These are phyloP conservation scores for Umbellularia californica DNA, from an alignment of 164 flowering plant species.

Conservation along the genomic window DNA sequence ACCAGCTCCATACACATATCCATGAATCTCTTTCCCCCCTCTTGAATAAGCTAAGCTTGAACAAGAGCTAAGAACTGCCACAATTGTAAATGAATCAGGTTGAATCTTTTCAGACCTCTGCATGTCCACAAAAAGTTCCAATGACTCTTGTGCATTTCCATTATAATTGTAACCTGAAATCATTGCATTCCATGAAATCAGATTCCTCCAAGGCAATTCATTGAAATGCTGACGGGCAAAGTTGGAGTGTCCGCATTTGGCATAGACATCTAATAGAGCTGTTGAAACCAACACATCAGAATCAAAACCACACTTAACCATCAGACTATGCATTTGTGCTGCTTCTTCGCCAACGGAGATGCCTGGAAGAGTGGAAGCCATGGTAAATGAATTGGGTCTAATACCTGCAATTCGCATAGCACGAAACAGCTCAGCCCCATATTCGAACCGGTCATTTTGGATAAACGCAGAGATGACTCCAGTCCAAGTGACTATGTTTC, in stretches of 20 bases:
- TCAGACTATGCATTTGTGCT: slow-evolving; percentile 11
- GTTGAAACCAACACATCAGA: slow-evolving; percentile 13
- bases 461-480: slow-evolving; percentile 5
- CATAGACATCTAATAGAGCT: slow-evolving; percentile 10
- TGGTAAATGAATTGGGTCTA: slow-evolving; percentile 15
- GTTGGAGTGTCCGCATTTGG: slow-evolving; percentile 6
- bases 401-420: slow-evolving; percentile 1
- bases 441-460: neutral
- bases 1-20: slow-evolving; percentile 10
- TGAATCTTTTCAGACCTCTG: neutral
- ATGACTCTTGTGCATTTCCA: slow-evolving; percentile 7
- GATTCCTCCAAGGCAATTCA: slow-evolving; percentile 10
- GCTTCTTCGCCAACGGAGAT: neutral
- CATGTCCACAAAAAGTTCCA: slow-evolving; percentile 12
- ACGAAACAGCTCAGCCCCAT: slow-evolving; percentile 7
- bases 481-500: slow-evolving; percentile 17
- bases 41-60: slow-evolving; percentile 6
- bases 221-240: slow-evolving; percentile 8
- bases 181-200: slow-evolving; percentile 17
- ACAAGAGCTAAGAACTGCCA: slow-evolving; percentile 8
- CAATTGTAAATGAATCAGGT: slow-evolving; percentile 16
- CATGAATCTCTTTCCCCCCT: slow-evolving; percentile 14
- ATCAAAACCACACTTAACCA: slow-evolving; percentile 13
- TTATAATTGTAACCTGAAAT: slow-evolving; percentile 5
- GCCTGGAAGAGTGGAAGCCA: slow-evolving; percentile 1